phyloP scores from a whole-genome alignment of 371 early-diverging fungal species.

The Parasitella parasitica region DNA sequence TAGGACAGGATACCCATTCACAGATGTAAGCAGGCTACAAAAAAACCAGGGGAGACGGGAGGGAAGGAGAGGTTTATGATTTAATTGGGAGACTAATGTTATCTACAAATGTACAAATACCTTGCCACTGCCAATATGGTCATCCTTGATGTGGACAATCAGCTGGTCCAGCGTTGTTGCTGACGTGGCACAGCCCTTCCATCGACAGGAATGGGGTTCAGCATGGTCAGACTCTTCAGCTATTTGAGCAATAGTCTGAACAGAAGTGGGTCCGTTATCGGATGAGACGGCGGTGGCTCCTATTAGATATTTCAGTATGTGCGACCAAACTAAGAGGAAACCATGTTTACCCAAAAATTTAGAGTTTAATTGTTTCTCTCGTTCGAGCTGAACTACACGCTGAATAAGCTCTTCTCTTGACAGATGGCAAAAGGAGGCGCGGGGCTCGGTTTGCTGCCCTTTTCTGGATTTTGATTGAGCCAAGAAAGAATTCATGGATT shows the following conservation, averaged over 20 bases:
- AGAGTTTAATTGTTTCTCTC: slow-evolving; percentile 16
- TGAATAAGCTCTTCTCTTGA: slow-evolving; percentile 39
- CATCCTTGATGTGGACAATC: slow-evolving; percentile 60
- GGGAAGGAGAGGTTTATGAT: too few species aligned
- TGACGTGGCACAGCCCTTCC: slow-evolving; percentile 55
- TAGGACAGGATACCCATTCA: slow-evolving; percentile 71
- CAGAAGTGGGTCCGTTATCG: neutral
- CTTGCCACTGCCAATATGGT: slow-evolving; percentile 69
- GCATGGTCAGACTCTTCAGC: slow-evolving; percentile 18
- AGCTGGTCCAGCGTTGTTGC: slow-evolving; percentile 51
- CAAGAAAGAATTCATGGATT: slow-evolving; percentile 2
- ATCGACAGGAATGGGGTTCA: slow-evolving; percentile 48
- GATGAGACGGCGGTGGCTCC: neutral
- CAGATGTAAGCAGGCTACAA: slow-evolving; percentile 65
- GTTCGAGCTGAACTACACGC: slow-evolving; percentile 35
- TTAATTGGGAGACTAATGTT: too few species aligned
- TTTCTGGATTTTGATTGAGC: neutral
- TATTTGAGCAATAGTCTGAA: neutral
- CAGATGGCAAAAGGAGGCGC: slow-evolving; percentile 10
- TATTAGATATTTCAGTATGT: slow-evolving; percentile 2
- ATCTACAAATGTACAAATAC: too few species aligned
- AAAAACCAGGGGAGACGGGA: too few species aligned
- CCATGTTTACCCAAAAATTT: slow-evolving; percentile 2
- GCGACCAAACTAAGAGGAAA: too few species aligned
- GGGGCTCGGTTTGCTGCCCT: neutral